phyloP scores from a whole-genome alignment of 2,329 filamentous ascomycete species.

The Penicillium sp. region DNA sequence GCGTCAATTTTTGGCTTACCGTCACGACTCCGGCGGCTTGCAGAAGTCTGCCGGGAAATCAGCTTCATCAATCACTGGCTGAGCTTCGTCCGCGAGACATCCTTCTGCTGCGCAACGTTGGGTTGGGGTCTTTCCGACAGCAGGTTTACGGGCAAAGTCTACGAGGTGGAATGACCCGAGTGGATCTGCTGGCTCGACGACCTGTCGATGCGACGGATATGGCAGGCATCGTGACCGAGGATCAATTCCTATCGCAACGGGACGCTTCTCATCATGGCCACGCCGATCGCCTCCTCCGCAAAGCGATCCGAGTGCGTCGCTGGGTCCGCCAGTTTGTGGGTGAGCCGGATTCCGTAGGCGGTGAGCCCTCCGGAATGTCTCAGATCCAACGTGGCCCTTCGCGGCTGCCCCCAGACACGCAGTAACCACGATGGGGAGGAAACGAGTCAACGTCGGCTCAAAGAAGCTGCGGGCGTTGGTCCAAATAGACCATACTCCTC shows the following conservation, averaged over 20 bases:
- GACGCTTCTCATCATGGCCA: conserved; percentile 23
- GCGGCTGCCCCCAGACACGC: conserved; percentile 38
- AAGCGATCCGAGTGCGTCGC: conserved; percentile 61
- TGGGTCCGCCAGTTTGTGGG: conserved; percentile 71
- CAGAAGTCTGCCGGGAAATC: conserved; percentile 17
- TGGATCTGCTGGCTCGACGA: conserved; percentile 60
- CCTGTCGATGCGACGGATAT: conserved; percentile 48
- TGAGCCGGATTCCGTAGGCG: conserved; percentile 27
- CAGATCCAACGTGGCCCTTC: conserved; percentile 16
- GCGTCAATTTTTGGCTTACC: conserved; percentile 75
- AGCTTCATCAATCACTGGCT: conserved; percentile 38
- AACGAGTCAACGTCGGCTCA: no score
- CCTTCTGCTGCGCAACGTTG: conserved; percentile 72
- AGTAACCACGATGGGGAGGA: conserved; percentile 13
- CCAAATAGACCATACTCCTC: no score
- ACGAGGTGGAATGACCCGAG: conserved; percentile 61
- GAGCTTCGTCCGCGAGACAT: conserved; percentile 65
- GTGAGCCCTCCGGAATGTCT: conserved; percentile 18
- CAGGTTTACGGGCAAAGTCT: conserved; percentile 82
- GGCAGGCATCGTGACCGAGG: conserved; percentile 45
- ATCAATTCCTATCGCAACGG: conserved; percentile 45
- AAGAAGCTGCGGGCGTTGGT: no score
- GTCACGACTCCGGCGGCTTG: conserved; percentile 22
- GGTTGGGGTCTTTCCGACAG: conserved; percentile 65
- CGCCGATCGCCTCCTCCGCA: conserved; percentile 51